Conservation (phyloP, 2,329 filamentous ascomycete genomes). For the Aspergillus amoenus region DNA sequence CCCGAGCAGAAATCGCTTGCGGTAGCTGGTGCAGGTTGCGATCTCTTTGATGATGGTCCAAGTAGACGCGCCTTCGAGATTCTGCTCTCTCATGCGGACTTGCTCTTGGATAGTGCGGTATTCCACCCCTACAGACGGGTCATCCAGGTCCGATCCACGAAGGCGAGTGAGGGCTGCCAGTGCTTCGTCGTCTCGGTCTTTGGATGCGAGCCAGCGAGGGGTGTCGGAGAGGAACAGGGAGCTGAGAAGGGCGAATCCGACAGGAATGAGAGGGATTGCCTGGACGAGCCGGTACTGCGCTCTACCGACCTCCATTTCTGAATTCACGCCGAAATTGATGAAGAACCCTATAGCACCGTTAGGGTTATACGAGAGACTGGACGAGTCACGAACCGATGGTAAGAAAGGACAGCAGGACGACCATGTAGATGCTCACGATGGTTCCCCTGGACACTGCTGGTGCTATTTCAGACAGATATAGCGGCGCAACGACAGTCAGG, state of each 20-base stretch:
- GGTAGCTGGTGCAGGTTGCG: conserved; percentile 47
- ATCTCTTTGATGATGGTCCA: conserved; percentile 51
- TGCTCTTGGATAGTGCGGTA: conserved; percentile 40
- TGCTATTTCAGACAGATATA: conserved; percentile 56
- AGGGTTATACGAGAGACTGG: no score
- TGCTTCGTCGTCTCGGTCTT: conserved; percentile 49
- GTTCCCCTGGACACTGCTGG: conserved; percentile 51
- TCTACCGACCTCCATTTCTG: conserved; percentile 45
- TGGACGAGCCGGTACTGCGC: conserved; percentile 57
- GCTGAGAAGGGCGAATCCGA: conserved; percentile 50
- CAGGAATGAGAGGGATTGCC: conserved; percentile 53
- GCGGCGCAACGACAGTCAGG: conserved; percentile 54
- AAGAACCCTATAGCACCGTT: conserved; percentile 47
- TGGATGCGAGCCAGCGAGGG: conserved; percentile 55
- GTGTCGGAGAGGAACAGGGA: conserved; percentile 55
- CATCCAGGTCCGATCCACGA: conserved; percentile 43
- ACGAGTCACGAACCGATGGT: no score
- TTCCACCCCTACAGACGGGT: conserved; percentile 28
- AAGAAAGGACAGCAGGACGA: conserved; percentile 50
- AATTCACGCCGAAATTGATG: conserved; percentile 54
- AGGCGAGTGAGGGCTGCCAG: conserved; percentile 48
- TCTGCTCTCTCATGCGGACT: neutral
- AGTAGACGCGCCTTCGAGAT: conserved; percentile 41
- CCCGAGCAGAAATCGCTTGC: conserved; percentile 54
- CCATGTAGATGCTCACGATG: conserved; percentile 57